These are phyloP conservation scores for Nicotiana obtusifolia DNA, from an alignment of 257 asterid genomes.

Conservation along the genomic window DNA sequence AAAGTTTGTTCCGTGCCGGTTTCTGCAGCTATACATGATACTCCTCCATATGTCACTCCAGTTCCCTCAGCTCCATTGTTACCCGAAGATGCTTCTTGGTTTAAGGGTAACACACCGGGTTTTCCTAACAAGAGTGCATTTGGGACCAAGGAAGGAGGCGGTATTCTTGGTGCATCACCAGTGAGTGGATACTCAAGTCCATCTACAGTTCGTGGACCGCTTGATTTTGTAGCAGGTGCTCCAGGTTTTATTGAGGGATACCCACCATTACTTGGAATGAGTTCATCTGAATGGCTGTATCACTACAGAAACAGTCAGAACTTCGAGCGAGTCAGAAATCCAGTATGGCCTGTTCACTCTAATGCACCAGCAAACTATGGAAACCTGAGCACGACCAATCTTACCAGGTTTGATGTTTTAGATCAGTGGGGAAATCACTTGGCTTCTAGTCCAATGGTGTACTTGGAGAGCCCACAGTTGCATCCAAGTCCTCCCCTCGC, in stretches of 20 bases:
- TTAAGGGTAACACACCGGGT: conserved; percentile 24
- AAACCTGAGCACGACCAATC: conserved; percentile 29
- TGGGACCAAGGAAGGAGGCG: conserved; percentile 43
- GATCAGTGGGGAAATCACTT: conserved; percentile 75
- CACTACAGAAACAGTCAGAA: conserved; percentile 73
- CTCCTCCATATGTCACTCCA: conserved; percentile 48
- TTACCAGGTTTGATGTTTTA: conserved; percentile 41
- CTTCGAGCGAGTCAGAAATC: conserved; percentile 31
- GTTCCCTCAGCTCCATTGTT: conserved; percentile 80
- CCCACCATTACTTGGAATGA: conserved; percentile 63
- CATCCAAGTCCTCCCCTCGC: conserved; percentile 33
- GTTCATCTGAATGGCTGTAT: conserved; percentile 93
- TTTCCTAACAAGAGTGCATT: conserved; percentile 21
- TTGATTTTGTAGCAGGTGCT: conserved; percentile 31
- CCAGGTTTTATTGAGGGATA: conserved; percentile 47
- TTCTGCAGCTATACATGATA: conserved; percentile 27
- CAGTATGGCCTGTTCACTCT: conserved; percentile 31
- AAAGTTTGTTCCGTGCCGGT: conserved; percentile 15
- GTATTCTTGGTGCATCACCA: conserved; percentile 78
- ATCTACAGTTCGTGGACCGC: conserved; percentile 24
- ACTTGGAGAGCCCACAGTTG: conserved; percentile 39
- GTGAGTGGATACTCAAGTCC: conserved; percentile 25
- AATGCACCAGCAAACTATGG: conserved; percentile 31
- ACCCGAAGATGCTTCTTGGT: conserved; percentile 65
- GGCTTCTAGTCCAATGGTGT: conserved; percentile 40